Evolutionary conservation across 2,329 filamentous ascomycete genomes (phyloP), one percentile per base, ranked within the genome.

Genomic region (Botryotinia calthae): DNA sequence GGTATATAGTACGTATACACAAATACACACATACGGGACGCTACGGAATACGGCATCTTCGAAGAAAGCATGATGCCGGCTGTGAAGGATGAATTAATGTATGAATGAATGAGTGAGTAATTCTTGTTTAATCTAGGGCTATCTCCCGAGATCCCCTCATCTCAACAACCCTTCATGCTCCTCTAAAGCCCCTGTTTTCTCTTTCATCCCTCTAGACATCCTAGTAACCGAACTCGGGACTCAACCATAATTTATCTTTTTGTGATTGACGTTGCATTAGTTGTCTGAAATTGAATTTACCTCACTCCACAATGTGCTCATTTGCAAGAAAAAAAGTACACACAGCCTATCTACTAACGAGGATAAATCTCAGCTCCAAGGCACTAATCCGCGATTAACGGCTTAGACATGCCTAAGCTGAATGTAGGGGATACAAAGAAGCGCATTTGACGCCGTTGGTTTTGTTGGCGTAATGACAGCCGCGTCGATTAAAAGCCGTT

Each of bases 201-300:
- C n/a, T 22, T 34, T 67, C 34, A 42, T 42, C 65, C 48, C 46
- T 67, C 40, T 16, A 22, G n/a, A 22, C 48, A 56, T n/a, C 65
- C 65, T 51, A 42, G 65, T 25, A 56, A 40, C 64, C 64, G 64
- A 56, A 67, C 64, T 64, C 61, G 61, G 61, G 61, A 64, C 61
- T 66, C n/a, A 54, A 65, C n/a, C n/a, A 59, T n/a, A 31, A 54
- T 51, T 42, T 42, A 14, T 67, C 22, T 31, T 40, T 28, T 68
- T 68, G 68, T 71, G 58, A 71, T 65, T 48, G 68, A 14, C 28
- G 34, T 20, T 71, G 68, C 58, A 71, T 71, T 71, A 71, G 68
- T 31, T 12, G 40, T 62, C 28, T 22, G 58, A 56, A 61, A 42
- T 34, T 46, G n/a, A 20, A 48, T 46, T 61, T 34, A 46, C 54